phyloP scores from a whole-genome alignment of 1,284 basidiomycete genomes.

The Rhodotorula mucilaginosa region DNA sequence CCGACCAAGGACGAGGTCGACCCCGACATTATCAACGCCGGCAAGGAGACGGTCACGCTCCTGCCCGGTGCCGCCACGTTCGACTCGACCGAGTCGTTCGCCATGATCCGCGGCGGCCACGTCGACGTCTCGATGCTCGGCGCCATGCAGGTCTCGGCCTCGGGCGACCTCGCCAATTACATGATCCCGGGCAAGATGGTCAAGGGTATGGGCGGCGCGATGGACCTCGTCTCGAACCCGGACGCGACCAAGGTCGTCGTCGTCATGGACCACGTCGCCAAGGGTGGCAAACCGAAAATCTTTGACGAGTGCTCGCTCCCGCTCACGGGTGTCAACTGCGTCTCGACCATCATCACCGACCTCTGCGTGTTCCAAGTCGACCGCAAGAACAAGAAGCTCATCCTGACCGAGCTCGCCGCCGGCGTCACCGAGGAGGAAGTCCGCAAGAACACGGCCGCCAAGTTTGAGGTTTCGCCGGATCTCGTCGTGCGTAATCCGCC shows the following conservation, averaged over 20 bases:
- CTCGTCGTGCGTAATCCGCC: slow-evolving; percentile 12
- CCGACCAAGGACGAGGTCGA: slow-evolving; percentile 84
- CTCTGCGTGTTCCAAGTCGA: slow-evolving; percentile 78
- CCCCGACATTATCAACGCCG: slow-evolving; percentile 60
- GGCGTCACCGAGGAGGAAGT: slow-evolving; percentile 82
- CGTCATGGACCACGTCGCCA: slow-evolving; percentile 76
- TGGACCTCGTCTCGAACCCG: slow-evolving; percentile 76
- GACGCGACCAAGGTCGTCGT: slow-evolving; percentile 77
- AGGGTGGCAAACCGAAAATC: slow-evolving; percentile 85
- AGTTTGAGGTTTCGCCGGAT: slow-evolving; percentile 58
- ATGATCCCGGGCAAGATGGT: slow-evolving; percentile 52
- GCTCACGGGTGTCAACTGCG: slow-evolving; percentile 78
- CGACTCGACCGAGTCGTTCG: slow-evolving; percentile 84
- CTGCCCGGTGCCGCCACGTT: slow-evolving; percentile 89
- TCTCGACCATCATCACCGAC: slow-evolving; percentile 89
- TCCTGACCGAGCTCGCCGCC: slow-evolving; percentile 75
- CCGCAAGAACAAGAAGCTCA: slow-evolving; percentile 66
- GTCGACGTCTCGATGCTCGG: slow-evolving; percentile 87
- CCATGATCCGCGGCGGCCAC: slow-evolving; percentile 63
- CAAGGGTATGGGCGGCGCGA: slow-evolving; percentile 83
- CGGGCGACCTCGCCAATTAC: slow-evolving; percentile 94
- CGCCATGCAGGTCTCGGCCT: slow-evolving; percentile 90
- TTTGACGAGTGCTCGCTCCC: slow-evolving; percentile 76
- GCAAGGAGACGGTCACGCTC: slow-evolving; percentile 90
- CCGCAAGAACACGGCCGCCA: slow-evolving; percentile 74